Evolutionary conservation across 169 alveolate genomes (phyloP).

Genomic region (Eimeria sp.): DNA sequence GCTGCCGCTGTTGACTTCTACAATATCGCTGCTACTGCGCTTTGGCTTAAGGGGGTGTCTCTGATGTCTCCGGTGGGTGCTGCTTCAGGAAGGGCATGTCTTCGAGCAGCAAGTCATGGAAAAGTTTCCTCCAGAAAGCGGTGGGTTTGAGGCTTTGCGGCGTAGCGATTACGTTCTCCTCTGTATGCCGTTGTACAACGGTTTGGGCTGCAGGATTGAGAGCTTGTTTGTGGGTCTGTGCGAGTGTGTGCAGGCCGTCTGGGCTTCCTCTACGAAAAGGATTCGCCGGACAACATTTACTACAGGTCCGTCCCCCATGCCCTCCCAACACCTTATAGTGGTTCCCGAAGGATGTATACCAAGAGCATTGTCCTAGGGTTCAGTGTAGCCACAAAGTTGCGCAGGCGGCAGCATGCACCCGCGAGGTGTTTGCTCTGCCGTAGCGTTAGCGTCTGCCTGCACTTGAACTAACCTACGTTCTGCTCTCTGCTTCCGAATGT

Average conservation of each 20-base stretch:
- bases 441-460: neutral
- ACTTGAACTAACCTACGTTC: no score
- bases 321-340: neutral
- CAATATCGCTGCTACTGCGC: neutral
- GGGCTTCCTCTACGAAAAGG: conserved; percentile 77
- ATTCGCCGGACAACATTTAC: conserved; percentile 80
- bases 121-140: conserved; percentile 78
- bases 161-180: neutral
- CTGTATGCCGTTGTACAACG: neutral
- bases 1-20: neutral
- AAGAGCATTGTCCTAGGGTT: neutral
- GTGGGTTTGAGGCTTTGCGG: neutral
- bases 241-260: conserved; percentile 40
- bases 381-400: neutral
- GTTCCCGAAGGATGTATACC: neutral
- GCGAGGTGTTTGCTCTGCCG: neutral
- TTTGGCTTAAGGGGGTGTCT: neutral
- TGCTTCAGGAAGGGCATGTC: conserved; percentile 81
- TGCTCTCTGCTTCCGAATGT: neutral
- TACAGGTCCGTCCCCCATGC: conserved; percentile 75
- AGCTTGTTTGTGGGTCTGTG: neutral
- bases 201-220: neutral
- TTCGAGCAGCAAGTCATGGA: conserved; percentile 84
- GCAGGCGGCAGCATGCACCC: neutral
- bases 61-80: neutral